phyloP scores from a whole-genome alignment of 192 early-diverging fungal genomes.

The Rhizophagus prolifer region DNA sequence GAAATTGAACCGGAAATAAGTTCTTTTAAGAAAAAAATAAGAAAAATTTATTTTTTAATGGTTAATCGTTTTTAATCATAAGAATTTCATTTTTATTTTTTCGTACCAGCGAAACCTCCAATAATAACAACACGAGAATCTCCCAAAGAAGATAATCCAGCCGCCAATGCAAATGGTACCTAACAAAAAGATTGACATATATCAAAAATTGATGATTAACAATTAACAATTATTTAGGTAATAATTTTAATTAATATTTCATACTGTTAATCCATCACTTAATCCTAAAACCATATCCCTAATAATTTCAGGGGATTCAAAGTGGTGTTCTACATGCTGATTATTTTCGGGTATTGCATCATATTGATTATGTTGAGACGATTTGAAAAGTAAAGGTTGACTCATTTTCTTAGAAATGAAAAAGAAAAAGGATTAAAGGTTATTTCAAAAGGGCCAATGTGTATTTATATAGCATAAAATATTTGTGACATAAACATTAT shows the following conservation, averaged over 20 bases:
- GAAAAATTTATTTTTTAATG: neutral
- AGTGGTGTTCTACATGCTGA: constrained; percentile 35
- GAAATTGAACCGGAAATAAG: constrained; percentile 58
- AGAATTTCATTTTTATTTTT: neutral
- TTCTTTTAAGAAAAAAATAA: constrained; percentile 31
- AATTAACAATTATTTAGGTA: neutral
- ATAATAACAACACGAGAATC: constrained; percentile 54
- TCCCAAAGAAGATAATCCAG: constrained; percentile 56
- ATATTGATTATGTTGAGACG: neutral
- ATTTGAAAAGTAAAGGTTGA: neutral
- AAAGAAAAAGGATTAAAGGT: too few species aligned
- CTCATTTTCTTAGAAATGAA: neutral
- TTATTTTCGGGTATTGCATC: neutral
- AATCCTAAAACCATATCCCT: constrained; percentile 48
- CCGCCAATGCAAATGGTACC: constrained; percentile 68
- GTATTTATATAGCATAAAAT: too few species aligned
- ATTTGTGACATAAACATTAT: too few species aligned
- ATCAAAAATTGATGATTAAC: neutral
- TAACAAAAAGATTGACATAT: neutral
- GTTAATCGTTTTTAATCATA: neutral
- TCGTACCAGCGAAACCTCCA: constrained; percentile 58
- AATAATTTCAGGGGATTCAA: constrained; percentile 46
- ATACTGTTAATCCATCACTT: constrained; percentile 46
- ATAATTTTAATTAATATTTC: neutral
- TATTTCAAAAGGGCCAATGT: too few species aligned